Evolutionary conservation across 768 basidiomycete genomes (phyloP), one percentile per base, ranked within the genome.

Genomic region (Boletales sp.): DNA sequence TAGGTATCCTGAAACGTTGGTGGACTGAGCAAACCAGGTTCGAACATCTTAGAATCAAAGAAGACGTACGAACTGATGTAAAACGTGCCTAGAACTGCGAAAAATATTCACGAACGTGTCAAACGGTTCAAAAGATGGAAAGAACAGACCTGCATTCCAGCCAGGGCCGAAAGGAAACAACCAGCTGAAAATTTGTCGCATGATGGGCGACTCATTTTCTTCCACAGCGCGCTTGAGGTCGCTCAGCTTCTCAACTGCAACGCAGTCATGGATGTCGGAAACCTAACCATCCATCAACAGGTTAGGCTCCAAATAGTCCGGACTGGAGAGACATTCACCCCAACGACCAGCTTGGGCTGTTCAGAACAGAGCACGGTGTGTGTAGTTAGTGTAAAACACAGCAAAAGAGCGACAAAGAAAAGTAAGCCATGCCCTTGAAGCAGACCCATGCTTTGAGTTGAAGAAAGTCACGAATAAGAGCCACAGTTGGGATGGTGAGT

Each of bases 81-180:
- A 76, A 94, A 93, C 17, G 93, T 94, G 54, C 89, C 93, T 27
- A 94, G 76, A 48, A 97, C 81, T 80, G 56, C 29, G 34, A 40
- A 46, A 47, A 51, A 53, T 41, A 30, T 57, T 65, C 42, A 64
- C 48, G 53, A 60, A 56, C 46, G 60, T 51, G 59, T 42, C 41
- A 61, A 15, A 40, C 37, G 17, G 24, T 43, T 27, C 15, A 48
- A 41, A 45, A 17, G 55, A 35, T 29, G 30, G 18, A 19, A 47
- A 45, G 42, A 34, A 65, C 66, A 17, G 46, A 80, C 80, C 76
- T 35, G 89, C 86, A 68, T 93, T 94, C 84, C 85, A 90, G 8
- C 82, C 92, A 51, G 90, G 91, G 31, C 89, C 87, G 62, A 94
- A 95, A 32, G 92, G 92, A 64, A 95, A 95, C 50, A 94, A 70